Base-by-base conservation (phyloP, 2,329 filamentous ascomycete species). In the Fusarium sambucinum region DNA sequence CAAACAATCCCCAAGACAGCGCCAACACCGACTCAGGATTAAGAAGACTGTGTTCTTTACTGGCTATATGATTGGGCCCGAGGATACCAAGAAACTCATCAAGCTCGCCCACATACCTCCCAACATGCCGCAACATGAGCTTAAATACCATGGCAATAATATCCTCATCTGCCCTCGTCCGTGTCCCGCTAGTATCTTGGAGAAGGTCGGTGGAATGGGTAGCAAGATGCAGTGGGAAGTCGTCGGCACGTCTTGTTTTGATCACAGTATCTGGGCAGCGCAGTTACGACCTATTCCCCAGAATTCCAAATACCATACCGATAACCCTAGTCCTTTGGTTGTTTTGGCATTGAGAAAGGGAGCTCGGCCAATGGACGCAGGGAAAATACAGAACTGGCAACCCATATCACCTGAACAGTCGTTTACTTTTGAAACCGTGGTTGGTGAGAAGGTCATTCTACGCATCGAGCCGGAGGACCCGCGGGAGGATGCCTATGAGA, bases 1-100 rank as follows among this genome's bases (percentile, higher is more conserved):
- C 10, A 74, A 73, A 25, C 73, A 77, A 47, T 69, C 79, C 66
- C 48, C 79, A 76, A 59, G 81, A 41, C 62, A 73, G 17, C 79
- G 78, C 27, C 78, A 77, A 47, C 77, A 80, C 40, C 81, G 80
- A 45, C 84, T 96, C 63, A 85, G 87, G 71, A 93, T 99, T 77
- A 93, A 92, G 78, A 94, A 94, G 76, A 93, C 89, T 2, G 90
- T 97, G 50, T 93, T 94, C 79, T 97, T 95, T 80, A 97, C 96
- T 2, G 93, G 93, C 50, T 98, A 99, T 79, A 88, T 97, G 79
- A 90, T 99, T 69, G 85, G 85, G 40, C 84, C 88, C 47, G 83
- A 87, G 27, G 92, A 96, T 77, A 90, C 90, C 3, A 87, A 92
- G 74, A 88, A 87, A 56, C 83, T 98, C 37, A 86, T 92, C 57